A percentile compares a stretch with the other conserved stretches of the same genome.
phyloP scores from a whole-genome alignment of 208 protist genomes.

The Crithidia sp. region DNA sequence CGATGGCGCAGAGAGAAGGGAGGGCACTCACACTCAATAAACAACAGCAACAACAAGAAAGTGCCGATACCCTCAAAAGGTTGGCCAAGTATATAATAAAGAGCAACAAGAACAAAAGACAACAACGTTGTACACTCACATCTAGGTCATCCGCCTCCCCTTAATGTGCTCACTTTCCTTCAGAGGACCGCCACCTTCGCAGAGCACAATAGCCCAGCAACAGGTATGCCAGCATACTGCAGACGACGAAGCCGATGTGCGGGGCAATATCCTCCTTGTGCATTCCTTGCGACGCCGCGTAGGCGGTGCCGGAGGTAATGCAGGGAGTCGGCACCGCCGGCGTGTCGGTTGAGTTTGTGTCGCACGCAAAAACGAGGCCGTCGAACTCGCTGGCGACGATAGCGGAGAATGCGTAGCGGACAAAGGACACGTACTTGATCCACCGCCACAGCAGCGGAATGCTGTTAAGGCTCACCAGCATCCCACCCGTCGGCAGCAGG shows the following conservation, averaged over 20 bases:
- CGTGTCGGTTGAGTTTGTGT: constrained; percentile 11
- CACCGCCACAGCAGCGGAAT: constrained; percentile 70
- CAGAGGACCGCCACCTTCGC: constrained; percentile 30
- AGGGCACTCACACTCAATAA: too few relatives aligned
- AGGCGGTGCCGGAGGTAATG: constrained; percentile 46
- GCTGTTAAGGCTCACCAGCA: constrained; percentile 62
- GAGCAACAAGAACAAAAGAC: too few relatives aligned
- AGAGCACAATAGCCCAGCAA: constrained; percentile 59
- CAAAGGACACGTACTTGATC: constrained; percentile 80
- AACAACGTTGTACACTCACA: too few relatives aligned
- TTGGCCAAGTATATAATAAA: too few relatives aligned
- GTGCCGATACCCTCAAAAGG: too few relatives aligned
- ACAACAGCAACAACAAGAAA: too few relatives aligned
- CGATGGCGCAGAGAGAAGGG: too few relatives aligned
- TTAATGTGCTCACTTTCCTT: constrained; percentile 15
- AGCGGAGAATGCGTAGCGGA: constrained; percentile 63
- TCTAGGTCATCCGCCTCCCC: too few relatives aligned
- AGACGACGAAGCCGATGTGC: constrained; percentile 27
- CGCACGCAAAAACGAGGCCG: constrained; percentile 50
- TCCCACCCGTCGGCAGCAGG: constrained; percentile 65
- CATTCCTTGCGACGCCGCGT: constrained; percentile 56
- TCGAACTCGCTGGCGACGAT: constrained; percentile 81
- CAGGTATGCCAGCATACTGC: constrained; percentile 49
- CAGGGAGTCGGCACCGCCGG: constrained; percentile 24
- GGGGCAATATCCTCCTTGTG: constrained; percentile 28